Base-by-base conservation (phyloP, 1,284 basidiomycete species). In the Golubevia pallescens region DNA sequence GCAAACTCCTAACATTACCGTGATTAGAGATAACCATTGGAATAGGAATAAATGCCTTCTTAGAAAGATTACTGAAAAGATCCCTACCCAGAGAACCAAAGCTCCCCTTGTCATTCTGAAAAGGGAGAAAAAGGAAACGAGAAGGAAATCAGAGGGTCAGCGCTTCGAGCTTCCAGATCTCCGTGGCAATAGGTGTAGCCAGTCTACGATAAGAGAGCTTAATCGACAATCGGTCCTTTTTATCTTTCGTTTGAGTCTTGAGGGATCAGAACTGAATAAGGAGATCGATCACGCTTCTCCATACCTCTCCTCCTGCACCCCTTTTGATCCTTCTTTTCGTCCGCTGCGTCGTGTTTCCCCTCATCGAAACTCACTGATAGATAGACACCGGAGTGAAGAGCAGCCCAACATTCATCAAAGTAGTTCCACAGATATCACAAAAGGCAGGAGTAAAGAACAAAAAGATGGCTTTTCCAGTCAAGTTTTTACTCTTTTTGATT, bases 31-130 rank as follows among this genome's bases (percentile, higher is more conserved):
- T 16, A 93, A 76, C 96, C 97, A 99, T 72, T 90, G 88, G 69
- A 80, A 80, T 5, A 84, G 69, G 52, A 66, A 67, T 38, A 85
- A 58, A 51, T 81, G 79, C 19, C 78, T 62, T 63, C 90, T 90
- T 65, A 99, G 90, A 88, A 99, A 99, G 71, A 95, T 86, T 79
- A 99, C 95, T 62, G 92, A 93, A 73, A 98, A 90, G 63, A 94
- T 86, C 51, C 95, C 97, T 70, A 99, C 97, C 88, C 97, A 99
- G 61, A 99, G 90, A 61, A 99, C 96, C 65, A 99, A 90, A 13
- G 95, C 93, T 54, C 97, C 97, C 71, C 97, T 91, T 53, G 93
- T 94, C 96, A 98, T 98, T 87, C n/a, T n/a, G n/a, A n/a, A n/a
- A n/a, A n/a, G n/a, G n/a, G n/a, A n/a, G n/a, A n/a, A n/a, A n/a